Evolutionary conservation across 2,329 filamentous ascomycete species (phyloP).

Genomic region (Fusarium fujikuroi): DNA sequence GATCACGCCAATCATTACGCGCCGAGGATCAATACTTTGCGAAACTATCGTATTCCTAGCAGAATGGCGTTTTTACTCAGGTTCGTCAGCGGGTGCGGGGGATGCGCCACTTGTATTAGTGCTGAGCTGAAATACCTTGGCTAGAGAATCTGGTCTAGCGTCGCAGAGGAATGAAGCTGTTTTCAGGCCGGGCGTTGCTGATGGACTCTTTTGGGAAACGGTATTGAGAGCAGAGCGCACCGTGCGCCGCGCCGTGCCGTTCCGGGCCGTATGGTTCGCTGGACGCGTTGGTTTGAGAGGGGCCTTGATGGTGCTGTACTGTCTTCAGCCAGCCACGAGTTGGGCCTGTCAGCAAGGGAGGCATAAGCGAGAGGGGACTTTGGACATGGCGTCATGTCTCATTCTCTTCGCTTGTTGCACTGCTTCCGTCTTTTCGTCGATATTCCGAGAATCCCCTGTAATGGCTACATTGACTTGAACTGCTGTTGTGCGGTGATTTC

Average conservation of each 20-base stretch:
- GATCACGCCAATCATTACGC: background rate
- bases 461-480: background rate
- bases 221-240: background rate
- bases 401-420: background rate
- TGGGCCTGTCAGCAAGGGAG: background rate
- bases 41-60: background rate
- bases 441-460: background rate
- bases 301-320: background rate
- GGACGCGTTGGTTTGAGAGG: background rate
- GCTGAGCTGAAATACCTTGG: slow-evolving; percentile 4
- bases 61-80: background rate
- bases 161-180: background rate
- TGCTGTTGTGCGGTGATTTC: background rate
- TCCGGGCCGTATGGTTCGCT: background rate
- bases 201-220: background rate
- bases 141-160: background rate
- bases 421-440: background rate
- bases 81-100: background rate
- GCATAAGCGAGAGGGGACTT: background rate
- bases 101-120: background rate
- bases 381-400: background rate
- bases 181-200: background rate
- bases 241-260: background rate
- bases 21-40: background rate
- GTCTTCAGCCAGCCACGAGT: background rate